Evolutionary conservation across 805 yeast species (phyloP).

Genomic region (Wickerhamiella nectarea): DNA sequence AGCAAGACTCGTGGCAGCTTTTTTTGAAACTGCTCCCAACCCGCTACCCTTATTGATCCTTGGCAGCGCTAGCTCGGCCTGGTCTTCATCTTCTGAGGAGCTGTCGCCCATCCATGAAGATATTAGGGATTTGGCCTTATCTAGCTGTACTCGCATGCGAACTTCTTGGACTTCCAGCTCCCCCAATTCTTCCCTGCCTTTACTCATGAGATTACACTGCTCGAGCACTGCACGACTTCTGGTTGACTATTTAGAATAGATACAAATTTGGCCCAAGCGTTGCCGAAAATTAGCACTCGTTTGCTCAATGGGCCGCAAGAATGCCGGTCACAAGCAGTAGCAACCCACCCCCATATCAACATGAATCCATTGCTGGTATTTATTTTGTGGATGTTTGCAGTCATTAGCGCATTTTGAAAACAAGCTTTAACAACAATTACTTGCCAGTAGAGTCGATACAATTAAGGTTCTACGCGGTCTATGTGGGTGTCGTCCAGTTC

Average conservation of each 20-base stretch:
- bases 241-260: not conserved
- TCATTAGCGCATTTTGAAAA: not conserved
- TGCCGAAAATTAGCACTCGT: no score
- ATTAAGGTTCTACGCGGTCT: not conserved
- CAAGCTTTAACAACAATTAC: not conserved
- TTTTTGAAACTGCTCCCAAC: not conserved
- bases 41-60: not conserved
- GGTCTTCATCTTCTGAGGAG: conserved; percentile 1
- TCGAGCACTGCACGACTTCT: not conserved
- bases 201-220: conserved; percentile 1
- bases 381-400: not conserved
- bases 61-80: not conserved
- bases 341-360: not conserved
- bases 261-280: no score
- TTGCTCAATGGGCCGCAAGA: no score
- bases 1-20: not conserved
- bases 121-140: conserved; percentile 2
- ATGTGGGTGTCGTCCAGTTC: not conserved
- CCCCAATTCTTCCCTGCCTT: not conserved
- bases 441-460: not conserved
- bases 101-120: conserved; percentile 3
- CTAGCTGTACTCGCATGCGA: conserved; percentile 1
- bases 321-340: no score
- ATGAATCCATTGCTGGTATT: not conserved
- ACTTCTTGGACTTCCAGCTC: conserved; percentile 2